phyloP scores from a whole-genome alignment of 495 filamentous ascomycete species.

The Recurvomyces mirabilis region DNA sequence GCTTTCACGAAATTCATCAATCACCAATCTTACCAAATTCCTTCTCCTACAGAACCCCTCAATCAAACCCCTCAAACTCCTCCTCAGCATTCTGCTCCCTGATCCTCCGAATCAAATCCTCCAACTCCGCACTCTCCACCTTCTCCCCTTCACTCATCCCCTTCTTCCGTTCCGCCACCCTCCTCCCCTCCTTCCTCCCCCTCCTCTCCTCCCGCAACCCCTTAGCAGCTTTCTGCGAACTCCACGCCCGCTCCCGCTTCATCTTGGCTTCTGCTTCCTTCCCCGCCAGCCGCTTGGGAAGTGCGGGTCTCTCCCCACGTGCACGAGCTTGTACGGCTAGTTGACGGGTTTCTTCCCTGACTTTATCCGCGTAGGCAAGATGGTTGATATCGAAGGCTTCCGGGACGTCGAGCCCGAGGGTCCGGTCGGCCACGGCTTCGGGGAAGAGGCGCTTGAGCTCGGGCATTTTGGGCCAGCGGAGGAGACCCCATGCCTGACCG shows the following conservation, averaged over 20 bases:
- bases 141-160: constrained; percentile 66
- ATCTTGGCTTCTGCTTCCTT: constrained; percentile 34
- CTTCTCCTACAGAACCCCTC: no score
- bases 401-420: constrained; percentile 46
- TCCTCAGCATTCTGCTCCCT: constrained; percentile 37
- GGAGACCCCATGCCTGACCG: constrained; percentile 68
- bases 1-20: no score
- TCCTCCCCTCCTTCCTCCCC: constrained; percentile 61
- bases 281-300: constrained; percentile 14
- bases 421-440: constrained; percentile 7
- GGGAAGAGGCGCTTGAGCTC: constrained; percentile 46
- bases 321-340: constrained; percentile 35
- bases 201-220: constrained; percentile 53
- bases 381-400: constrained; percentile 50
- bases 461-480: constrained; percentile 89
- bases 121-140: constrained; percentile 55
- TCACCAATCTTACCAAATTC: no score
- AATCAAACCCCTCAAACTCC: constrained; percentile 28
- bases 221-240: constrained; percentile 60
- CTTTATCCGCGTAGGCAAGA: constrained; percentile 67
- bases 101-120: constrained; percentile 61
- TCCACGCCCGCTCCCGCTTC: constrained; percentile 64
- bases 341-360: constrained; percentile 58
- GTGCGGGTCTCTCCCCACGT: constrained; percentile 26
- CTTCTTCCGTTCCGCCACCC: constrained; percentile 55